Evolutionary conservation across 192 early-diverging fungal species (phyloP).

Genomic region (Umbelopsis sp.): DNA sequence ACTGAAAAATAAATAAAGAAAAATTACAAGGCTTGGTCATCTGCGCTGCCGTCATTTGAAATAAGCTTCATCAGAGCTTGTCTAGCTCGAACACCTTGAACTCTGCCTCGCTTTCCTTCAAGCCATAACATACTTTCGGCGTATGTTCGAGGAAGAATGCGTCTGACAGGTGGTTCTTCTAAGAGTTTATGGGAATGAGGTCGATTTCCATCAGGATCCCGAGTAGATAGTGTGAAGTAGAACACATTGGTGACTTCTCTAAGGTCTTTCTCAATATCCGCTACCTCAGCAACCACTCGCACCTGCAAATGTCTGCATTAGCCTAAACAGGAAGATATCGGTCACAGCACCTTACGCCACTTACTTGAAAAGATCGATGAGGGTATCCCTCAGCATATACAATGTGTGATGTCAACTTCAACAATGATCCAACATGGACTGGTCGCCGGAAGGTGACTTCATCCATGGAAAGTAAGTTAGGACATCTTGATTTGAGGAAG

Average conservation of each 20-base stretch:
- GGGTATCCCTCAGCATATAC: slow-evolving; percentile 70
- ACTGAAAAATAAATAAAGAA: background rate
- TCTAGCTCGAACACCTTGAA: slow-evolving; percentile 20
- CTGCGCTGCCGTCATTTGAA: background rate
- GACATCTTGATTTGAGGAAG: slow-evolving; percentile 59
- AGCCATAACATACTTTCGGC: slow-evolving; percentile 81
- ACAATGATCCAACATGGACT: slow-evolving; percentile 79
- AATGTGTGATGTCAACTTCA: slow-evolving; percentile 77
- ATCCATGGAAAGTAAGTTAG: slow-evolving; percentile 67
- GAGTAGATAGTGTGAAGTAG: slow-evolving; percentile 74
- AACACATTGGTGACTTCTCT: slow-evolving; percentile 85
- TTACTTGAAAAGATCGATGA: slow-evolving; percentile 62
- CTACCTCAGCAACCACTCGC: slow-evolving; percentile 74
- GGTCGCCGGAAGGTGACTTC: slow-evolving; percentile 82
- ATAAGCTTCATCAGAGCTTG: background rate
- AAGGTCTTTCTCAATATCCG: slow-evolving; percentile 61
- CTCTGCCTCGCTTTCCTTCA: slow-evolving; percentile 67
- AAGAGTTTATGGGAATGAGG: no score
- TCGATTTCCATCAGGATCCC: background rate
- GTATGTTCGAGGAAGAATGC: slow-evolving; percentile 80
- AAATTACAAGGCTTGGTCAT: background rate
- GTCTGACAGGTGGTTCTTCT: slow-evolving; percentile 38
- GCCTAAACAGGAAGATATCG: slow-evolving; percentile 25
- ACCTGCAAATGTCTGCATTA: slow-evolving; percentile 28
- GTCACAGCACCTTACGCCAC: background rate